Conservation (phyloP, 306 rosid genomes). For the Alnus glutinosa region DNA sequence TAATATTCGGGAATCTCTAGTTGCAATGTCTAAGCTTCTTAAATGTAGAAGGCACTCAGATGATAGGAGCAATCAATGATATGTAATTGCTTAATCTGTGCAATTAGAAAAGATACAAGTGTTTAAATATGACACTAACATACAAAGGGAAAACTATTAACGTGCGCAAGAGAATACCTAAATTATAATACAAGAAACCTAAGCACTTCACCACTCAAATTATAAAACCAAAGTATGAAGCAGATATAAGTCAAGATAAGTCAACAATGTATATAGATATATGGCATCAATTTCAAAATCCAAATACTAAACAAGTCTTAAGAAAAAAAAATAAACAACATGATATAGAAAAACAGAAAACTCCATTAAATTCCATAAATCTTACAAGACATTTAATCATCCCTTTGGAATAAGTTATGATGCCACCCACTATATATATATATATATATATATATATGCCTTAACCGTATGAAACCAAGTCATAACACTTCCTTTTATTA, state of each 20-base stretch:
- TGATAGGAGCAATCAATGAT: background rate
- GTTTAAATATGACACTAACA: background rate
- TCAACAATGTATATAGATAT: background rate
- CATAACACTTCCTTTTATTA: background rate
- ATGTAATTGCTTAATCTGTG: background rate
- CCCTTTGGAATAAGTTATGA: background rate
- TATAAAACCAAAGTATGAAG: background rate
- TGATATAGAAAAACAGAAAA: conserved; percentile 1
- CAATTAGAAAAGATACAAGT: background rate
- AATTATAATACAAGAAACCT: background rate
- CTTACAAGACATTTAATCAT: background rate
- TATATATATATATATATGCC: background rate
- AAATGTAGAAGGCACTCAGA: background rate
- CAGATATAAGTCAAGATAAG: background rate
- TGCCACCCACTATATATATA: background rate
- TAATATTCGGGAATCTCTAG: background rate
- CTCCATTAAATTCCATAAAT: background rate
- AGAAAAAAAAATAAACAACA: background rate
- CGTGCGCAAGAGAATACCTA: background rate
- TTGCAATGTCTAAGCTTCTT: background rate
- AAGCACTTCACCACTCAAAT: background rate
- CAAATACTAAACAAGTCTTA: background rate
- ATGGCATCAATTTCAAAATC: background rate
- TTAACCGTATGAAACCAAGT: background rate
- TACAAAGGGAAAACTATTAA: background rate